A percentile compares a stretch with the other conserved stretches of the same genome.
Evolutionary conservation across 306 rosid genomes (phyloP).

Genomic region (Sicyos edulis): DNA sequence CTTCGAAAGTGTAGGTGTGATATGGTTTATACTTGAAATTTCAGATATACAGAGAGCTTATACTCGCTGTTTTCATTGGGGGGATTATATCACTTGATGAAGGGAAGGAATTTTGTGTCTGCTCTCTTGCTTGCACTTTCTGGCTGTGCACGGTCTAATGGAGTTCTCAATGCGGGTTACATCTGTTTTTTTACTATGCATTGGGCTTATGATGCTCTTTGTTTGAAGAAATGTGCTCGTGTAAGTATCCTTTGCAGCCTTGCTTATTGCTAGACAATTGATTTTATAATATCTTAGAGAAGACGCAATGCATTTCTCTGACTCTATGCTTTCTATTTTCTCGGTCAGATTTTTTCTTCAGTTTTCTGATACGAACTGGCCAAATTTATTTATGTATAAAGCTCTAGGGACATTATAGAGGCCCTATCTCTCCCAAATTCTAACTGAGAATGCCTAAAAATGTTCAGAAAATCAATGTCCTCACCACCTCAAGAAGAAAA

Average conservation of each 20-base stretch:
- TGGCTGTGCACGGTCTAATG: slow-evolving; percentile 78
- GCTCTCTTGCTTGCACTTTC: slow-evolving; percentile 63
- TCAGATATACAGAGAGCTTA: slow-evolving; percentile 80
- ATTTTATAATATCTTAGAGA: not conserved
- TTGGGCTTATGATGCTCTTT: slow-evolving; percentile 48
- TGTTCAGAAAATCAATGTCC: too few relatives aligned
- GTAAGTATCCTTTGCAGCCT: slow-evolving; percentile 35
- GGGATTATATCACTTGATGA: slow-evolving; percentile 65
- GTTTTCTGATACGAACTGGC: too few relatives aligned
- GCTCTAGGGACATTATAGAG: too few relatives aligned
- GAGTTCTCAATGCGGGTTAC: slow-evolving; percentile 82
- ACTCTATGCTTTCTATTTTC: not conserved
- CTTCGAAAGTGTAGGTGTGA: not conserved
- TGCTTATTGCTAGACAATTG: not conserved
- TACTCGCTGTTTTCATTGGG: slow-evolving; percentile 67
- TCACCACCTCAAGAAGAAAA: too few relatives aligned
- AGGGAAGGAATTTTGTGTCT: slow-evolving; percentile 41
- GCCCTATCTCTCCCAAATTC: too few relatives aligned
- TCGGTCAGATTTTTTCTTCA: not conserved
- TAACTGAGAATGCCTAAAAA: too few relatives aligned
- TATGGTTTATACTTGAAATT: slow-evolving; percentile 18
- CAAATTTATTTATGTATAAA: too few relatives aligned
- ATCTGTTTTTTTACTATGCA: slow-evolving; percentile 81
- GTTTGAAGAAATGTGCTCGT: slow-evolving; percentile 33
- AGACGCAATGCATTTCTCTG: not conserved